A percentile compares a stretch with the other conserved stretches of the same genome.
Conservation (phyloP, 225 moss, liverwort and hornwort genomes). For the Marchantia paleacea region DNA sequence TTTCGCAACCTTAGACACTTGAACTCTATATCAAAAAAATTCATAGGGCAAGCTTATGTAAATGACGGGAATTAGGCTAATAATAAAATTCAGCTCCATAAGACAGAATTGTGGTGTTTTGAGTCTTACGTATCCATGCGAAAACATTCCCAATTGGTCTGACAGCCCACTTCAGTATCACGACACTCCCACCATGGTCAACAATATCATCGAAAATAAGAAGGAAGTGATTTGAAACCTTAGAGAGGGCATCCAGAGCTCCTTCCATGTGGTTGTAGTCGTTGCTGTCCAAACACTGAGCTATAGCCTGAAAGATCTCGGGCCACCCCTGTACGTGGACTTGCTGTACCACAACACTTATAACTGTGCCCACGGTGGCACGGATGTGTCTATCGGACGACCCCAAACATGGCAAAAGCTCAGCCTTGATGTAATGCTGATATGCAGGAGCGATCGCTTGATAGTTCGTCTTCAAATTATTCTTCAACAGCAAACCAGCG, state of each 20-base stretch:
- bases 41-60: neutral
- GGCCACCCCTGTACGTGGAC: constrained; percentile 94
- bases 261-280: constrained; percentile 99
- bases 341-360: constrained; percentile 95
- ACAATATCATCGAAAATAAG: neutral
- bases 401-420: constrained; percentile 89
- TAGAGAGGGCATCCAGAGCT: constrained; percentile 93
- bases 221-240: constrained; percentile 45
- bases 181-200: constrained; percentile 4
- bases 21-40: neutral
- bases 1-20: neutral
- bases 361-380: constrained; percentile 88
- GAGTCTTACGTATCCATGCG: neutral
- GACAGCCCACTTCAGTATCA: neutral
- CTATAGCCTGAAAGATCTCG: constrained; percentile 86
- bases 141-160: neutral
- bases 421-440: constrained; percentile 87
- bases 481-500: constrained; percentile 97
- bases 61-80: neutral
- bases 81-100: neutral
- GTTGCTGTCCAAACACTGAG: constrained; percentile 93
- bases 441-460: constrained; percentile 67
- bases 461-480: constrained; percentile 91
- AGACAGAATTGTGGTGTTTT: too few relatives aligned
- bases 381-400: constrained; percentile 87